Base-by-base conservation (phyloP, 495 filamentous ascomycete genomes). In the Cercophora scortea region DNA sequence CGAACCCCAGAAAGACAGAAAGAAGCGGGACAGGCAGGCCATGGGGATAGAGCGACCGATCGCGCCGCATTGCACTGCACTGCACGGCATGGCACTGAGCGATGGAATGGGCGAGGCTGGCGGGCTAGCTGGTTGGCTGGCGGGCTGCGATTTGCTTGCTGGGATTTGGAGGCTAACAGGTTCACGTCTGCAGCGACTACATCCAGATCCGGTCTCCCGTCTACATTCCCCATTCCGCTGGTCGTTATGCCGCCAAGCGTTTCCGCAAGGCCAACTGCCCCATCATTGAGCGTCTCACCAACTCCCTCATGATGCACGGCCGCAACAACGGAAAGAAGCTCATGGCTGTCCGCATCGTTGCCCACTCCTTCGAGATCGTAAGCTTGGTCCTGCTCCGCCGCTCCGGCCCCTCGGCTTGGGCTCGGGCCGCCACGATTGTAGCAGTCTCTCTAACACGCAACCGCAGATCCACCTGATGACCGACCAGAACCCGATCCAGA, bases 261-360 rank as follows among this genome's bases (percentile, higher is more conserved):
- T 99, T 99, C 89, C 86, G 93, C 79, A 99, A 99, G 84, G 91
- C 94, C 70, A 91, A 97, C 84, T 97, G 93, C 86, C 93, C 93
- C 62, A 97, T 99, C 83, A 95, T 99, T 65, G 93, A 99, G 87
- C 92, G 93, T 72, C 86, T 99, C 55, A 97, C 94, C 79, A 99
- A 99, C 84, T 97, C 93, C 25, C 84, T 99, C 63, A 99, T 99
- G 93, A 97, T 97, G 94, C 95, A 99, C 83, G 93, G 93, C 71
- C 94, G 93, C 77, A 99, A 99, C 86, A 97, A 95, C 88, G 93
- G 93, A 77, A 99, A 99, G 87, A 99, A 99, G 89, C 86, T 97
- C 60, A 95, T 94, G 89, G 94, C 93, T 70, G 90, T 96, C 73
- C 90, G 93, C 74, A 99, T 99, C 59, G 92, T 99, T 66, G 91